These are phyloP conservation scores for Pichia thaimueangensis DNA, from an alignment of 805 yeast genomes.

Conservation along the genomic window DNA sequence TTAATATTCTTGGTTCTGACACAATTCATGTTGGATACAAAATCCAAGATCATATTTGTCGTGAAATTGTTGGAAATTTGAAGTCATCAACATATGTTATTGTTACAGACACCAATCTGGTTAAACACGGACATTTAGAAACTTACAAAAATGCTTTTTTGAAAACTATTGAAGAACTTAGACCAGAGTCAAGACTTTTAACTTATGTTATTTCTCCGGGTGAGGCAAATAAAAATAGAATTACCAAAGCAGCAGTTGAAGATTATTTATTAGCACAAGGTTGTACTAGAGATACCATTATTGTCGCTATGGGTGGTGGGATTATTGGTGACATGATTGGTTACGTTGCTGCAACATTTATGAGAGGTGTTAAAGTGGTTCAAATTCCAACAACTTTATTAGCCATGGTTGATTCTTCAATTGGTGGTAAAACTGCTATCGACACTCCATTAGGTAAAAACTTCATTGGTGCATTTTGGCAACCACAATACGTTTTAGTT, in stretches of 20 bases:
- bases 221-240: slow-evolving; percentile 81
- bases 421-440: slow-evolving; percentile 97
- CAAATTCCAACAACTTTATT: slow-evolving; percentile 91
- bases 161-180: slow-evolving; percentile 26
- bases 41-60: slow-evolving; percentile 66
- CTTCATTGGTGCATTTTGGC: slow-evolving; percentile 96
- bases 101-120: slow-evolving; percentile 79
- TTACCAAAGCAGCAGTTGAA: slow-evolving; percentile 88
- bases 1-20: slow-evolving; percentile 73
- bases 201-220: slow-evolving; percentile 83
- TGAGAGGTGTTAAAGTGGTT: slow-evolving; percentile 93
- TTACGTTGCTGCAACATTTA: slow-evolving; percentile 97
- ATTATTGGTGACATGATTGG: slow-evolving; percentile 99
- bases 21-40: slow-evolving; percentile 87
- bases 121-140: slow-evolving; percentile 54
- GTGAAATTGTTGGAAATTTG: slow-evolving; percentile 52
- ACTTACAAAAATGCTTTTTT: slow-evolving; percentile 40
- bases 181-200: slow-evolving; percentile 61
- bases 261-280: slow-evolving; percentile 77
- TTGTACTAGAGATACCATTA: slow-evolving; percentile 93
- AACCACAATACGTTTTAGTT: slow-evolving; percentile 81
- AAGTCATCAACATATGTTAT: slow-evolving; percentile 89
- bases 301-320: slow-evolving; percentile 96
- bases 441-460: slow-evolving; percentile 96
- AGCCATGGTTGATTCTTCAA: slow-evolving; percentile 97